phyloP scores from a whole-genome alignment of 2,329 filamentous ascomycete species.

The Arachnomyces sp. region DNA sequence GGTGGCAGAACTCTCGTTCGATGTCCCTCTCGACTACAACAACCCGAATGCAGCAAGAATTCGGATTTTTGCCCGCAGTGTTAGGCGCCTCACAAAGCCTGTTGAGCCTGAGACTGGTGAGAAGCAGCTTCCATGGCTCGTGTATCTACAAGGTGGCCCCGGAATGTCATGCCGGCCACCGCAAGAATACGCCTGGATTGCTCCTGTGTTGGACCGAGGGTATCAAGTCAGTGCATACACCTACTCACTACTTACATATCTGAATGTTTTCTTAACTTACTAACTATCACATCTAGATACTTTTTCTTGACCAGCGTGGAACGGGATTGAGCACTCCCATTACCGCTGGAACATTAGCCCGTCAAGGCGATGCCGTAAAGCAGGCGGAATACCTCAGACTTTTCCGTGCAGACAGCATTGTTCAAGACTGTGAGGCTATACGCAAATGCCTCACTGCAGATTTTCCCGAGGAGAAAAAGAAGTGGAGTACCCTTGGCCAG shows the following conservation, averaged over 20 bases:
- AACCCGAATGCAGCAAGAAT: slow-evolving; percentile 54
- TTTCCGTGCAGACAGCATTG: slow-evolving; percentile 85
- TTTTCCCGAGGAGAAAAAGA: slow-evolving; percentile 59
- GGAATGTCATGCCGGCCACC: slow-evolving; percentile 69
- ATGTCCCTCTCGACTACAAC: slow-evolving; percentile 72
- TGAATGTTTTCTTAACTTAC: too few species aligned
- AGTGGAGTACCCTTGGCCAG: slow-evolving; percentile 84
- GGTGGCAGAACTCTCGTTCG: slow-evolving; percentile 76
- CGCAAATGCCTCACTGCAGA: slow-evolving; percentile 63
- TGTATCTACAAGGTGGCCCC: slow-evolving; percentile 80
- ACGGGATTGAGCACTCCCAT: slow-evolving; percentile 79
- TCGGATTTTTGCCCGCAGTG: slow-evolving; percentile 69
- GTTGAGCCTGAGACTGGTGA: slow-evolving; percentile 38
- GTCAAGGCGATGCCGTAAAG: slow-evolving; percentile 53
- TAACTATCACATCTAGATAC: slow-evolving; percentile 31
- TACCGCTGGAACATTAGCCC: slow-evolving; percentile 60
- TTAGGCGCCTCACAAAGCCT: slow-evolving; percentile 41
- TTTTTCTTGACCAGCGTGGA: slow-evolving; percentile 85
- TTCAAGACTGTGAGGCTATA: slow-evolving; percentile 81
- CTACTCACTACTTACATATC: neutral
- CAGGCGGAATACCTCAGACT: slow-evolving; percentile 75
- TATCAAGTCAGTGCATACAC: slow-evolving; percentile 54
- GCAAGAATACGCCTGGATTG: slow-evolving; percentile 63
- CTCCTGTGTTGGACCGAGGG: slow-evolving; percentile 63
- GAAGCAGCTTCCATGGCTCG: slow-evolving; percentile 49